phyloP scores from a whole-genome alignment of 1,284 basidiomycete genomes.

The Cutaneotrichosporon sp. region DNA sequence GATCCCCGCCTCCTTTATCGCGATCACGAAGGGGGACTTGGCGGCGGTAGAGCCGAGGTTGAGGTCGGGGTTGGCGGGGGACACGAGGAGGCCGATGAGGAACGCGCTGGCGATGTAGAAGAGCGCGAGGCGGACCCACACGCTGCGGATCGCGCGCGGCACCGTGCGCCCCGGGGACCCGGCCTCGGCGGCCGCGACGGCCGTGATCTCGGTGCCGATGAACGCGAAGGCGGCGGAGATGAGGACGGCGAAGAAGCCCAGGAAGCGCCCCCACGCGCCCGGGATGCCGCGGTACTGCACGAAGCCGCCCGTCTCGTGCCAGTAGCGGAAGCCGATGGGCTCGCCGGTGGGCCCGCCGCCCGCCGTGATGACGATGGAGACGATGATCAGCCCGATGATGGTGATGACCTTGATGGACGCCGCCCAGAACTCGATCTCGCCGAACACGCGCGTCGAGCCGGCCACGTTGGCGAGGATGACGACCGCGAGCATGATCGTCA shows the following conservation, averaged over 20 bases:
- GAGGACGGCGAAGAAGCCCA: conserved; percentile 27
- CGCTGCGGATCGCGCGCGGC: conserved; percentile 70
- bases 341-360: conserved; percentile 54
- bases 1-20: conserved; percentile 66
- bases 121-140: conserved; percentile 64
- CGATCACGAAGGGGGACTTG: conserved; percentile 80
- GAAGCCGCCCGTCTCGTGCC: conserved; percentile 56
- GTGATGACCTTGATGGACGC: conserved; percentile 70
- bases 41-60: conserved; percentile 63
- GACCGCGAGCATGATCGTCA: conserved; percentile 56
- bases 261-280: conserved; percentile 54
- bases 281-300: conserved; percentile 52
- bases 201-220: conserved; percentile 49
- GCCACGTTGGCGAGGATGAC: conserved; percentile 56
- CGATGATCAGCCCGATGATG: conserved; percentile 60
- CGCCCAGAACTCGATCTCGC: conserved; percentile 54
- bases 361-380: conserved; percentile 65
- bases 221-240: conserved; percentile 22
- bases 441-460: conserved; percentile 34
- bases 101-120: conserved; percentile 66
- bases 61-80: conserved; percentile 64
- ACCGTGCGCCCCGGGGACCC: conserved; percentile 71
- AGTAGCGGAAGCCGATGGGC: conserved; percentile 55
- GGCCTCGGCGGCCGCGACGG: conserved; percentile 54
- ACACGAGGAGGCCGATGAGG: conserved; percentile 75